phyloP scores from a whole-genome alignment of 306 rosid genomes.

The Castanea sativa region DNA sequence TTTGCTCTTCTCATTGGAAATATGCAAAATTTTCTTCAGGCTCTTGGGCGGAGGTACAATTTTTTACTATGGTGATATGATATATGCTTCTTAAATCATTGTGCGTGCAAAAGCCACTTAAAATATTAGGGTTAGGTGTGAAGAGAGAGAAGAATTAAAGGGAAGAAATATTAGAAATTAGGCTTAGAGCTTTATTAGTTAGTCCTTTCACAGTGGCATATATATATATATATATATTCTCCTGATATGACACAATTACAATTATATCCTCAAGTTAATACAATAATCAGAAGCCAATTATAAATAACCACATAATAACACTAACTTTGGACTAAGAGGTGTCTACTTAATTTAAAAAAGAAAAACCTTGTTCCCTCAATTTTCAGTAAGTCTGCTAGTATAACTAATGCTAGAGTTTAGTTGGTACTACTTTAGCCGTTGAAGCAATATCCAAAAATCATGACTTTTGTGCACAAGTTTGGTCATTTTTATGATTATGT shows the following conservation, averaged over 20 bases:
- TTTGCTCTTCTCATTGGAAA: conserved; percentile 86
- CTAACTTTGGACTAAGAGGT: not conserved
- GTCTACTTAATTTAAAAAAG: not conserved
- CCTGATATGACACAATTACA: too few species aligned
- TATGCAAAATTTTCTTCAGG: conserved; percentile 86
- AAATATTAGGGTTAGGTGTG: not conserved
- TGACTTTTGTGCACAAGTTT: not conserved
- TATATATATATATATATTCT: too few species aligned
- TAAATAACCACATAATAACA: too few species aligned
- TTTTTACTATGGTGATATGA: not conserved
- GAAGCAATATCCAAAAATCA: not conserved
- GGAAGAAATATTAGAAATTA: too few species aligned
- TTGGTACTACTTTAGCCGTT: not conserved
- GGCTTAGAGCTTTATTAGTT: too few species aligned
- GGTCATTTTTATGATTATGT: not conserved
- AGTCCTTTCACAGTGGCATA: too few species aligned
- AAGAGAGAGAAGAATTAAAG: too few species aligned
- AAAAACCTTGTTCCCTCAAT: not conserved
- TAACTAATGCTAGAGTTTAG: not conserved
- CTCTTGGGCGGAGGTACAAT: conserved; percentile 69
- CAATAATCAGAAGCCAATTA: too few species aligned
- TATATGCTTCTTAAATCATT: not conserved
- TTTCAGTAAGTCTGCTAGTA: not conserved
- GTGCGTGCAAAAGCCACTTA: not conserved
- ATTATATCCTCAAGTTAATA: too few species aligned